Conservation (phyloP, 78 protist species). For the Tieghemostelium lacteum region DNA sequence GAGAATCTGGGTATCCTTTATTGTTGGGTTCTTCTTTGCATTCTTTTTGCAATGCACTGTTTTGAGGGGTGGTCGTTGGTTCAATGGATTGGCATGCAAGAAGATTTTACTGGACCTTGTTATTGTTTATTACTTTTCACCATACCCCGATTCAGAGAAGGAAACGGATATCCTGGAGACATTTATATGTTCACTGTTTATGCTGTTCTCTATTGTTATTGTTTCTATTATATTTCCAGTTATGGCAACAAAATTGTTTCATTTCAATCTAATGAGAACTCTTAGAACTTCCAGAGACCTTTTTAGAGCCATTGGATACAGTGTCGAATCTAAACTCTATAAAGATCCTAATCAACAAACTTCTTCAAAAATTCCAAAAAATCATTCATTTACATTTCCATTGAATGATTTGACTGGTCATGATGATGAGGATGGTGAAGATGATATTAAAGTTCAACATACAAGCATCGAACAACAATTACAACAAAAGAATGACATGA, state of each 20-base stretch:
- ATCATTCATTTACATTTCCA: constrained; percentile 31
- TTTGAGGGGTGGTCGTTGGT: constrained; percentile 30
- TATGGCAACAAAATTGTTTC: constrained; percentile 17
- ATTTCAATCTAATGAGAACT: neutral
- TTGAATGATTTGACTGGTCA: too few relatives aligned
- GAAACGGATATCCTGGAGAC: constrained; percentile 5
- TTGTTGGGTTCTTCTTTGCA: neutral
- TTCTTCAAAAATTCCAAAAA: neutral
- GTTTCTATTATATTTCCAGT: constrained; percentile 2
- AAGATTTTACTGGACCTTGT: constrained; percentile 35
- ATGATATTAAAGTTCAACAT: neutral
- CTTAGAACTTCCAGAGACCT: constrained; percentile 8
- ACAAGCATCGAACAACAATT: neutral
- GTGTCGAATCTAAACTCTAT: constrained; percentile 10
- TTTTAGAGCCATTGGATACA: constrained; percentile 21
- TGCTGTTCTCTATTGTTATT: neutral
- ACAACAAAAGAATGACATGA: neutral
- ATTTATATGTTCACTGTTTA: constrained; percentile 1
- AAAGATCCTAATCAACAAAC: neutral
- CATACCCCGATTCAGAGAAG: neutral
- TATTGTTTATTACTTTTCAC: constrained; percentile 38
- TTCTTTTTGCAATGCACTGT: constrained; percentile 3
- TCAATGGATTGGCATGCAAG: constrained; percentile 11
- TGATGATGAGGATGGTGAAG: neutral
- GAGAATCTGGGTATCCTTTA: constrained; percentile 23